Conservation (phyloP, 345 rosid species). For the Euphorbia pulcherrima region DNA sequence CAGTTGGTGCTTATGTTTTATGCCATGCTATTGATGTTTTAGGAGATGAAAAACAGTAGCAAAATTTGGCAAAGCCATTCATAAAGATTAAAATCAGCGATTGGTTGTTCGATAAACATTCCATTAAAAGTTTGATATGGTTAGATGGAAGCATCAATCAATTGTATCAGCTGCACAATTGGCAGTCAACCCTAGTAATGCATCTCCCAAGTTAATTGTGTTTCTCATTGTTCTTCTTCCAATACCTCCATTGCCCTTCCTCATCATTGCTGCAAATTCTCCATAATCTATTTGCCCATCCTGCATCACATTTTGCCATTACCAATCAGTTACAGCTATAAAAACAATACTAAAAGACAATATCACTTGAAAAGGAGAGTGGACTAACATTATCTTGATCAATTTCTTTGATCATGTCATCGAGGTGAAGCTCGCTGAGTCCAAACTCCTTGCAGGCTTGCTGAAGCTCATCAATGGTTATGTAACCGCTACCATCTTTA, state of each 20-base stretch:
- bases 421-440: constrained; percentile 60
- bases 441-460: constrained; percentile 75
- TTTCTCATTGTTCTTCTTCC: constrained; percentile 63
- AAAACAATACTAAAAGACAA: neutral
- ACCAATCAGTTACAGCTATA: neutral
- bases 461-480: constrained; percentile 74
- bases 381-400: constrained; percentile 74
- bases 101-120: neutral
- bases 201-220: constrained; percentile 44
- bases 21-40: neutral
- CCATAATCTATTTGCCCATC: constrained; percentile 74
- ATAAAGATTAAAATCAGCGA: neutral
- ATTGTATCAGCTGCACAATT: constrained; percentile 23
- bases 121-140: neutral
- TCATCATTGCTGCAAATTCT: constrained; percentile 77
- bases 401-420: constrained; percentile 73
- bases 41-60: neutral
- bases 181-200: constrained; percentile 19
- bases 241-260: constrained; percentile 61
- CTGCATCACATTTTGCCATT: constrained; percentile 28
- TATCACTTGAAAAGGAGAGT: constrained; percentile 8
- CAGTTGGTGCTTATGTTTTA: neutral
- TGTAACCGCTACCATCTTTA: constrained; percentile 75
- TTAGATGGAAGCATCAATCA: constrained; percentile 16
- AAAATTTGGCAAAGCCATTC: constrained; percentile 16